Evolutionary conservation across 1,284 basidiomycete species (phyloP), one percentile per base, ranked within the genome.

Genomic region (Microstroma glucosiphilum): DNA sequence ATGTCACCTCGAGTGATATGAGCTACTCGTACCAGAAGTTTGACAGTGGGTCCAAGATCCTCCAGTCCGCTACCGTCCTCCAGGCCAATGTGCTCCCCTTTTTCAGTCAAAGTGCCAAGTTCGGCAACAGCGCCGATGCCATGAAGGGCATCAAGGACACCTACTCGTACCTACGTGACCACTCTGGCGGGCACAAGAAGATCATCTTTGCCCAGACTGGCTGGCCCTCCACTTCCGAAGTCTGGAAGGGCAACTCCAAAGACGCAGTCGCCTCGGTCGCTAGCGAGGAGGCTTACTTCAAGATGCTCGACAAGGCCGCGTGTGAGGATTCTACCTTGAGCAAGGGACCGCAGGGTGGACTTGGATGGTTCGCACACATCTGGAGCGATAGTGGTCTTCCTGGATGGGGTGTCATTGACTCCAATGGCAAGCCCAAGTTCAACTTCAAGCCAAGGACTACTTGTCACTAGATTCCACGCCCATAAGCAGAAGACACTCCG

Each of bases 311-410:
- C 53, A 37, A 57, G 1, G n/a, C 19, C 8, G 58, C 72, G 26
- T 74, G 70, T 40, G 43, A 42, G 8, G 40, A 19, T 2, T 64
- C 70, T 40, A 48, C 4, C n/a, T 15, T 26, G 13, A 65, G 71
- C 53, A 6, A 56, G 12, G 59, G 57, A 25, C 57, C 40, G 11
- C 85, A 70, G 80, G 66, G 66, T 42, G 64, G 66, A 11, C 56
- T 89, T 23, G 89, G 88, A 12, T 89, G 88, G 88, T 90, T 90
- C 72, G 86, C 86, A 55, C 88, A 89, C 72, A 86, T 89, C 56
- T 89, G 51, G 37, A 30, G 42, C 42, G 63, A 64, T 23, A 15
- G 11, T 2, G 42, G 7, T 26, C 40, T 60, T 19, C 17, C 30
- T n/a, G 56, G 56, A 6, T 57, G 56, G 56, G 56, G 56, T 7